Conservation (phyloP, 2,329 filamentous ascomycete species). For the Pseudogymnoascus sp. region DNA sequence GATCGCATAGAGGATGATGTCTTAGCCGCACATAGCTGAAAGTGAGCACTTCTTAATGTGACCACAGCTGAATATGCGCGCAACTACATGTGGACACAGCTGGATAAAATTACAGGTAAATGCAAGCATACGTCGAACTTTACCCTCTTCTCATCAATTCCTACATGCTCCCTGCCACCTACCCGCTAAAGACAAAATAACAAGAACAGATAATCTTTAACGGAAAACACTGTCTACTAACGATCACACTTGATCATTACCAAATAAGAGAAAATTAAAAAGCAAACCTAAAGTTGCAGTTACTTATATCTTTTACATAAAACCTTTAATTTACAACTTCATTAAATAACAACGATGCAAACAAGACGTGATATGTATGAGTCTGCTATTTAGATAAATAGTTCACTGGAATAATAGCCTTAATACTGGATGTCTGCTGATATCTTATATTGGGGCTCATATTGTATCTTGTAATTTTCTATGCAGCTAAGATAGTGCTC, state of each 20-base stretch:
- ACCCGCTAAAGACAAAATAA: background rate
- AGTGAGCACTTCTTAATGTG: no score
- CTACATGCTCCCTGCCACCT: background rate
- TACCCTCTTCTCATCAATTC: no score
- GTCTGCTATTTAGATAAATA: background rate
- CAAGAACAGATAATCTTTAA: background rate
- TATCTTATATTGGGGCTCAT: background rate
- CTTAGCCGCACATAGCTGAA: background rate
- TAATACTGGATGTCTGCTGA: background rate
- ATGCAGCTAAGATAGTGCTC: background rate
- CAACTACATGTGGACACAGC: no score
- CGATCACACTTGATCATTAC: background rate
- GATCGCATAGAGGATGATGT: background rate
- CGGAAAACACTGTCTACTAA: background rate
- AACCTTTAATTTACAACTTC: background rate
- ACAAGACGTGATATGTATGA: background rate
- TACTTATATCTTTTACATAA: background rate
- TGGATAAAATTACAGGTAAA: background rate
- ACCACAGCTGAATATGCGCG: no score
- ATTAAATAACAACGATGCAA: background rate
- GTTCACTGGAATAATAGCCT: background rate
- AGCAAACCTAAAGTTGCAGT: background rate
- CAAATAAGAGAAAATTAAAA: no score
- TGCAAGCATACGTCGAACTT: background rate
- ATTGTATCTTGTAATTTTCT: background rate